phyloP scores from a whole-genome alignment of 441 rosid genomes.

The Arabidopsis lyrata region DNA sequence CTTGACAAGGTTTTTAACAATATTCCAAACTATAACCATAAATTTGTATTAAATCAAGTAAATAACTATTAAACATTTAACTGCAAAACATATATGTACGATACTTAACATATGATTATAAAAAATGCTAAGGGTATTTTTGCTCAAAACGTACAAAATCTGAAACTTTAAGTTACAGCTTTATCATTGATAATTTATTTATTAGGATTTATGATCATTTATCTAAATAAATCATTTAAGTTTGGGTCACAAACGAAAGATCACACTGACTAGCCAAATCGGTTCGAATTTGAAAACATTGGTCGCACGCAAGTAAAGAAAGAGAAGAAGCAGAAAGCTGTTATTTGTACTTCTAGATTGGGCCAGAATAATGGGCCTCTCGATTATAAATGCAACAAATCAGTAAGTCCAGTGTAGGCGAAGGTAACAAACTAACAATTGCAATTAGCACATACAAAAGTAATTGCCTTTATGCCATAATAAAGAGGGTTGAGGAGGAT shows the following conservation, averaged over 20 bases:
- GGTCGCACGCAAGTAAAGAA: not conserved
- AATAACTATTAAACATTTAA: not conserved
- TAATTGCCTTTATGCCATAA: not conserved
- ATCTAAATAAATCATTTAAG: not conserved
- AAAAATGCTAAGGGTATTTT: not conserved
- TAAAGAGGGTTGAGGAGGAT: no score
- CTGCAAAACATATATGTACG: no score
- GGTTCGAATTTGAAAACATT: not conserved
- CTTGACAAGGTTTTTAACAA: not conserved
- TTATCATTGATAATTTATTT: not conserved
- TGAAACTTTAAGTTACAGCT: no score
- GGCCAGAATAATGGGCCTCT: constrained; percentile 22
- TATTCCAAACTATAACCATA: not conserved
- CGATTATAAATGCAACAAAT: constrained; percentile 8
- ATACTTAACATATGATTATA: not conserved
- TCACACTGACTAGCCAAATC: not conserved
- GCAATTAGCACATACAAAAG: not conserved
- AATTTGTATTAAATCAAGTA: not conserved
- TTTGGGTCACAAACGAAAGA: no score
- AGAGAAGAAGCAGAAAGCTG: not conserved
- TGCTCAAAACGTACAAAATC: not conserved
- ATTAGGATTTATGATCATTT: not conserved
- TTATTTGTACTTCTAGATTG: not conserved
- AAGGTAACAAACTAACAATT: not conserved
- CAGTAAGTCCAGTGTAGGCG: constrained; percentile 1